A percentile compares a stretch with the other conserved stretches of the same genome.
Evolutionary conservation across 768 basidiomycete genomes (phyloP).

Genomic region (Artomyces pyxidatus): DNA sequence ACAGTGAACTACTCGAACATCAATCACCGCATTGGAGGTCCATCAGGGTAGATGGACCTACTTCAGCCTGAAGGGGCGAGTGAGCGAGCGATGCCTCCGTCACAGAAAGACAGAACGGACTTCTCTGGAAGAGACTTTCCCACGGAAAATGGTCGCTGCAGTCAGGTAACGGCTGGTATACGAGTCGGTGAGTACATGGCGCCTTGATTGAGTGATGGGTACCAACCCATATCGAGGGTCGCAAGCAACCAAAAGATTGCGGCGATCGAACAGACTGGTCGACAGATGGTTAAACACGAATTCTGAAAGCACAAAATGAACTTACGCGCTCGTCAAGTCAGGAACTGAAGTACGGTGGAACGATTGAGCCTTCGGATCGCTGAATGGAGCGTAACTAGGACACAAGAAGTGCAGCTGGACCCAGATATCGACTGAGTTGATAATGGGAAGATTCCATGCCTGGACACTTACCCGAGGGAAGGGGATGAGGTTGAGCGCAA

Average conservation of each 20-base stretch:
- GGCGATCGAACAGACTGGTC: conserved; percentile 69
- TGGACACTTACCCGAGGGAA: conserved; percentile 74
- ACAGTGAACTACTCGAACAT: conserved; percentile 47
- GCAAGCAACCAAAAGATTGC: conserved; percentile 74
- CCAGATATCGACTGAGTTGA: not conserved
- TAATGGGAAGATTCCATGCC: not conserved
- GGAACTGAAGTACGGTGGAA: conserved; percentile 55
- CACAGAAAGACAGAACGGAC: conserved; percentile 36
- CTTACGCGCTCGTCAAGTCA: conserved; percentile 71
- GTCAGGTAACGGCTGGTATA: conserved; percentile 69
- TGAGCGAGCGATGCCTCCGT: conserved; percentile 22
- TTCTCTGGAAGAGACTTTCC: conserved; percentile 72
- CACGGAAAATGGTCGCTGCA: conserved; percentile 82
- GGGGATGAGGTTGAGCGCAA: conserved; percentile 90
- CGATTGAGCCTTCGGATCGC: conserved; percentile 50
- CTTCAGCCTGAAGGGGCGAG: conserved; percentile 20
- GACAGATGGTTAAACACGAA: not conserved
- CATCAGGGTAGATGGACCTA: conserved; percentile 14
- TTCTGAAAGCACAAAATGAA: not conserved
- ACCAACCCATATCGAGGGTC: conserved; percentile 71
- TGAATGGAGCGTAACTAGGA: conserved; percentile 90
- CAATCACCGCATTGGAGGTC: conserved; percentile 4
- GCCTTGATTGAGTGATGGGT: not conserved
- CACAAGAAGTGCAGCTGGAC: conserved; percentile 90
- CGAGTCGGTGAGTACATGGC: not conserved